A percentile compares a stretch with the other conserved stretches of the same genome.
Conservation (phyloP, 139 green algal species). For the Auxenochlorella protothecoides region DNA sequence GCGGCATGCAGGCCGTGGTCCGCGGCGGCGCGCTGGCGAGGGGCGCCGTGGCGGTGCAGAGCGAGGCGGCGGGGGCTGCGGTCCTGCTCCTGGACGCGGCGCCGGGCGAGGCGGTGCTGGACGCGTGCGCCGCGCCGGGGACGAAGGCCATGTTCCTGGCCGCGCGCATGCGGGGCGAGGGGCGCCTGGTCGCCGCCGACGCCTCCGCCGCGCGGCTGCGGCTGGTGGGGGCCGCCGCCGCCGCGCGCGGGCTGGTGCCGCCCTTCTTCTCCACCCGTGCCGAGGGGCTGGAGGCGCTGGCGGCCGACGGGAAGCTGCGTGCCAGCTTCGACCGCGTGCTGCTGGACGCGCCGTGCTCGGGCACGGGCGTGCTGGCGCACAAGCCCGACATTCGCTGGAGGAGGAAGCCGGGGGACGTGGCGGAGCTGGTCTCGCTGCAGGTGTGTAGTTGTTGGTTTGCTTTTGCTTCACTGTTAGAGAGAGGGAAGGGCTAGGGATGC, state of each 20-base stretch:
- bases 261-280: constrained; percentile 26
- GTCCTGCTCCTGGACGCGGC: constrained; percentile 63
- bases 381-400: constrained; percentile 81
- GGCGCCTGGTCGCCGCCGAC: constrained; percentile 48
- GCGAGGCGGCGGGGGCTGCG: constrained; percentile 75
- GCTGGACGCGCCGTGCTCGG: constrained; percentile 83
- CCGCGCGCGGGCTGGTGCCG: neutral
- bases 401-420: constrained; percentile 42
- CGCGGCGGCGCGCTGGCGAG: constrained; percentile 22
- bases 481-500: neutral
- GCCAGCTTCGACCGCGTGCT: constrained; percentile 68
- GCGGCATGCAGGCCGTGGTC: constrained; percentile 53
- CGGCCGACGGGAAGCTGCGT: constrained; percentile 6
- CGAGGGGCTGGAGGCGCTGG: constrained; percentile 18
- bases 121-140: constrained; percentile 80
- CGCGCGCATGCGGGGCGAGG: constrained; percentile 43
- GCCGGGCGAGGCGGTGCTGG: constrained; percentile 68
- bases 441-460: constrained; percentile 8
- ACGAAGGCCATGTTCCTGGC: constrained; percentile 80
- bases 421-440: constrained; percentile 41
- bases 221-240: constrained; percentile 22
- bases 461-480: neutral
- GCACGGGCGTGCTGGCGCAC: constrained; percentile 77
- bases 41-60: constrained; percentile 46
- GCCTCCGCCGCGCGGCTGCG: constrained; percentile 15